These are phyloP conservation scores for Magnusiomyces paraingens DNA, from an alignment of 1,139 yeast genomes.

Conservation along the genomic window DNA sequence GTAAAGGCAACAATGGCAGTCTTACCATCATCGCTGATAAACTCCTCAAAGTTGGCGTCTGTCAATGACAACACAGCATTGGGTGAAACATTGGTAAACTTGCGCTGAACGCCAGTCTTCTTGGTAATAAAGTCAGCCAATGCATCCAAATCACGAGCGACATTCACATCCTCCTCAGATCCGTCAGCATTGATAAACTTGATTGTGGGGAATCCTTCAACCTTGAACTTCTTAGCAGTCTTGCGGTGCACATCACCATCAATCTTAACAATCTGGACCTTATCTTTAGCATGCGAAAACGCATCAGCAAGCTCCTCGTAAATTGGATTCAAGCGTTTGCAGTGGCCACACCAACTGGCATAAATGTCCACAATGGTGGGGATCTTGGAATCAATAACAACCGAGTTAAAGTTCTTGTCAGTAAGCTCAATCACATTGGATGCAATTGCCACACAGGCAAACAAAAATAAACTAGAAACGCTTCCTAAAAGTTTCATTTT, in stretches of 20 bases:
- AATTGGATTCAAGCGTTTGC: constrained; percentile 59
- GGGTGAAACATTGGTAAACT: constrained; percentile 27
- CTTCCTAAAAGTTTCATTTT: neutral
- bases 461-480: neutral
- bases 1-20: constrained; percentile 43
- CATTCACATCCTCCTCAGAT: constrained; percentile 29
- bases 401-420: constrained; percentile 47
- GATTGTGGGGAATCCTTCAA: constrained; percentile 62
- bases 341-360: constrained; percentile 82
- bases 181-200: constrained; percentile 43
- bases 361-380: constrained; percentile 66
- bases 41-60: constrained; percentile 23
- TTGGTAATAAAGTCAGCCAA: constrained; percentile 44
- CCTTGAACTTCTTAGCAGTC: constrained; percentile 48
- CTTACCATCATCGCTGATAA: constrained; percentile 19
- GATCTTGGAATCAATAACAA: constrained; percentile 51
- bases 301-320: constrained; percentile 55
- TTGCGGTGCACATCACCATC: constrained; percentile 61
- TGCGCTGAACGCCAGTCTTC: constrained; percentile 37
- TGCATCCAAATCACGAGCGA: constrained; percentile 37
- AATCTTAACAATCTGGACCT: constrained; percentile 45
- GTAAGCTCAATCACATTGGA: constrained; percentile 39
- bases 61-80: constrained; percentile 38
- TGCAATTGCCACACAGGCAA: constrained; percentile 4
- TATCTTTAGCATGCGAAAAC: constrained; percentile 41